Percentiles rank a stretch among this genome's conserved stretches.
Conservation (phyloP, 2,329 filamentous ascomycete species). For the Alternaria tenuissima region DNA sequence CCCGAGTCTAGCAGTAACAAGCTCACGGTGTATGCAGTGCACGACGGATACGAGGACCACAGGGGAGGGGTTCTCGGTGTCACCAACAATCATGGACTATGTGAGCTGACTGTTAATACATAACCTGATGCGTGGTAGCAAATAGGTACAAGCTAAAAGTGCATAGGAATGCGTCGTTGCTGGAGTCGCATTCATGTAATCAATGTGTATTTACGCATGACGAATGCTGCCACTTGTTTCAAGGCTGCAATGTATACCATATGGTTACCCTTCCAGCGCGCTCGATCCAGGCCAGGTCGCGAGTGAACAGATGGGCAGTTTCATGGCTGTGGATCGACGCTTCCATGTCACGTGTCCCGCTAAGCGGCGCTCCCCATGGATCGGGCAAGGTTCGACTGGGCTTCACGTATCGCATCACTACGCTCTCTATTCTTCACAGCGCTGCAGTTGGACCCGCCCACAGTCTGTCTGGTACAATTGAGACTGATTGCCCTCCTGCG, state of each 20-base stretch:
- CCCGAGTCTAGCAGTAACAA: conserved; percentile 1
- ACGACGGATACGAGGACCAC: background rate
- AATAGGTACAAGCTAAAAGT: background rate
- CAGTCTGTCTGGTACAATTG: conserved; percentile 41
- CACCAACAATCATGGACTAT: background rate
- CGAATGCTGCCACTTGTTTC: background rate
- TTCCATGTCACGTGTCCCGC: conserved; percentile 28
- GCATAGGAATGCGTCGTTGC: background rate
- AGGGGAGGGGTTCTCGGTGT: background rate
- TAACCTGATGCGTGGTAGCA: background rate
- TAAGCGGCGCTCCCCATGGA: conserved; percentile 18
- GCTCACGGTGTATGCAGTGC: conserved; percentile 3
- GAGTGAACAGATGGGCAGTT: conserved; percentile 15
- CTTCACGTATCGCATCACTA: conserved; percentile 46
- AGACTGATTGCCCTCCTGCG: conserved; percentile 40
- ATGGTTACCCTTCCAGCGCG: background rate
- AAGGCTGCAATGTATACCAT: background rate
- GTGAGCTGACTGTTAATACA: background rate
- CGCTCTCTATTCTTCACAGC: conserved; percentile 50
- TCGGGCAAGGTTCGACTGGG: conserved; percentile 19
- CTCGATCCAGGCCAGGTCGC: background rate
- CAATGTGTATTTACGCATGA: background rate
- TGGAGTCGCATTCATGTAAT: background rate
- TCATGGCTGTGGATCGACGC: conserved; percentile 17
- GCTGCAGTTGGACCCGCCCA: conserved; percentile 36